phyloP scores from a whole-genome alignment of 148 eudicot species.

The Silene conica region DNA sequence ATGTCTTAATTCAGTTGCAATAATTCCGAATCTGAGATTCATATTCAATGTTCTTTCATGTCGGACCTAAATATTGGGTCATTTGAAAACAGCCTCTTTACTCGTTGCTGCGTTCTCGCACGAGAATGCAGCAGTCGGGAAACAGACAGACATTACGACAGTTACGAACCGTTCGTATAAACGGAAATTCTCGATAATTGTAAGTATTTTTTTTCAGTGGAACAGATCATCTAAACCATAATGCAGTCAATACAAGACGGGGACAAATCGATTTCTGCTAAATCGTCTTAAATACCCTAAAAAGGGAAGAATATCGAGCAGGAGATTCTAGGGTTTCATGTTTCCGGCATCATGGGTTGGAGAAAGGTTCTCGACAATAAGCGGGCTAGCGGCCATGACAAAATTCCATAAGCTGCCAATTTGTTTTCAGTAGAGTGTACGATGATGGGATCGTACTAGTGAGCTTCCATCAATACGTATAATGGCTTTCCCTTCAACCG shows the following conservation, averaged over 20 bases:
- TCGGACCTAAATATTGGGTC: no score
- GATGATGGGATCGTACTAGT: constrained; percentile 30
- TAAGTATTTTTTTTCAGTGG: neutral
- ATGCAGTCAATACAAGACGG: constrained; percentile 12
- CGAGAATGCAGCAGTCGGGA: constrained; percentile 6
- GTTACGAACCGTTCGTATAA: no score
- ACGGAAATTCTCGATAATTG: no score
- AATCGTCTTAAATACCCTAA: neutral
- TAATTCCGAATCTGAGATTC: neutral
- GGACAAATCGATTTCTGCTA: neutral
- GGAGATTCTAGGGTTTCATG: neutral
- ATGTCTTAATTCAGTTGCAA: neutral
- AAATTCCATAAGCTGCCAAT: constrained; percentile 18
- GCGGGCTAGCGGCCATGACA: constrained; percentile 1
- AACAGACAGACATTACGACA: neutral
- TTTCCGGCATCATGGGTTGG: constrained; percentile 8
- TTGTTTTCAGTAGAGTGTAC: constrained; percentile 12
- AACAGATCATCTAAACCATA: constrained; percentile 13
- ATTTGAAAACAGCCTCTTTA: no score
- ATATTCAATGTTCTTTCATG: no score
- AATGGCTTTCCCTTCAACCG: constrained; percentile 82
- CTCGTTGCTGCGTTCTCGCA: no score
- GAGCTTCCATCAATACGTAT: constrained; percentile 75
- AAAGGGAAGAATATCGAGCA: constrained; percentile 1
- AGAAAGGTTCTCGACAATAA: constrained; percentile 14